These are phyloP conservation scores for Penicillium crustosum DNA, from an alignment of 2,329 filamentous ascomycete genomes.

Conservation along the genomic window DNA sequence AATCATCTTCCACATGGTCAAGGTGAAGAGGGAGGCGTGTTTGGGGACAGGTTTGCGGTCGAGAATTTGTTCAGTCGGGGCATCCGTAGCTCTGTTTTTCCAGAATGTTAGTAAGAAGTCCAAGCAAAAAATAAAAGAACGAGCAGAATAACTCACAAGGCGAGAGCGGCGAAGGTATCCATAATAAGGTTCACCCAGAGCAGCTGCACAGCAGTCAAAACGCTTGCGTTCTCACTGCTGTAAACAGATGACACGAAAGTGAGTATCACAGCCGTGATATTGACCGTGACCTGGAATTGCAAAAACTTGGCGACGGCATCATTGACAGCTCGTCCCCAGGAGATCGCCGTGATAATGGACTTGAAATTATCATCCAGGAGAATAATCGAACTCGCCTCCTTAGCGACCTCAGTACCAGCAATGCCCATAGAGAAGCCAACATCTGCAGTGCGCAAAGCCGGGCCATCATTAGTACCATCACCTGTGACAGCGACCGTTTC, in stretches of 20 bases:
- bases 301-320: slow-evolving; percentile 68
- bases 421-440: slow-evolving; percentile 70
- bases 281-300: slow-evolving; percentile 71
- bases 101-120: slow-evolving; percentile 6
- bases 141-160: slow-evolving; percentile 51
- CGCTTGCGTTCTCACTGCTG: slow-evolving; percentile 66
- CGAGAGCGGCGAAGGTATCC: slow-evolving; percentile 90
- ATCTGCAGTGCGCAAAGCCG: slow-evolving; percentile 64
- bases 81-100: slow-evolving; percentile 66
- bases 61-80: slow-evolving; percentile 77
- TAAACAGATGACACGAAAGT: slow-evolving; percentile 86
- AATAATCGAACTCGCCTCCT: slow-evolving; percentile 68
- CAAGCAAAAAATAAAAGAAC: not conserved
- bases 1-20: slow-evolving; percentile 99
- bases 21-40: slow-evolving; percentile 73
- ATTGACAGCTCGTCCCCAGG: slow-evolving; percentile 69
- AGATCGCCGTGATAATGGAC: slow-evolving; percentile 65
- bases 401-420: slow-evolving; percentile 65
- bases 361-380: slow-evolving; percentile 66
- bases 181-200: slow-evolving; percentile 98
- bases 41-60: slow-evolving; percentile 77
- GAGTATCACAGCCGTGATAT: slow-evolving; percentile 83
- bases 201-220: slow-evolving; percentile 84
- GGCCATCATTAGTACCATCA: slow-evolving; percentile 67
- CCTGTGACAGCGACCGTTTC: slow-evolving; percentile 65